Percentiles rank a stretch among this genome's conserved stretches.
phyloP scores from a whole-genome alignment of 345 rosid genomes.

The Hypericum androsaemum region DNA sequence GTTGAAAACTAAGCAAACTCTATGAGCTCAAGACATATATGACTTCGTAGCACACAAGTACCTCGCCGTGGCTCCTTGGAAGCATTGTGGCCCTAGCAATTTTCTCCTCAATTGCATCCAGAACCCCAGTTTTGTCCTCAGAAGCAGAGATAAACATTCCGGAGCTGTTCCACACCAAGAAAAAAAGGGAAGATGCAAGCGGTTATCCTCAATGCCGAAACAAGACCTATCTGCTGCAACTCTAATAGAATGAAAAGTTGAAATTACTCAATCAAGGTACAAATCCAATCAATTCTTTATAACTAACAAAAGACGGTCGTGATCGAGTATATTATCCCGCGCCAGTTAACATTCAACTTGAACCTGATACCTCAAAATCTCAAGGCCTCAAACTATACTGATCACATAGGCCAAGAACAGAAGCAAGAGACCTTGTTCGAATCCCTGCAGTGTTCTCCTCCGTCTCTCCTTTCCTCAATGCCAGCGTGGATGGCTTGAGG shows the following conservation, averaged over 20 bases:
- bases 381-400: background rate
- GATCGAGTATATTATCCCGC: no score
- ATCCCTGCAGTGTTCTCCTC: constrained; percentile 30
- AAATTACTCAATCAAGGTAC: no score
- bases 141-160: constrained; percentile 45
- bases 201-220: background rate
- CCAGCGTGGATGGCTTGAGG: constrained; percentile 50
- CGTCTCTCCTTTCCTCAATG: constrained; percentile 48
- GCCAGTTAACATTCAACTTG: background rate
- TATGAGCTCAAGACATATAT: no score
- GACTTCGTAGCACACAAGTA: constrained; percentile 8
- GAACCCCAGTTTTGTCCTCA: constrained; percentile 39
- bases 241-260: no score
- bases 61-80: constrained; percentile 52
- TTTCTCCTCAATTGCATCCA: constrained; percentile 49
- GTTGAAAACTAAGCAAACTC: constrained; percentile 16
- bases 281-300: no score
- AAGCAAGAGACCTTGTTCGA: constrained; percentile 53
- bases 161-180: constrained; percentile 24
- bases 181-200: constrained; percentile 5
- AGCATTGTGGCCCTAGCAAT: constrained; percentile 51
- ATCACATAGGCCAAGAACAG: background rate
- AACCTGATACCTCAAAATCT: background rate
- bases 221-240: no score
- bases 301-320: no score